A percentile compares a stretch with the other conserved stretches of the same genome.
Conservation (phyloP, 2,329 filamentous ascomycete species). For the Cercospora brassicicola region DNA sequence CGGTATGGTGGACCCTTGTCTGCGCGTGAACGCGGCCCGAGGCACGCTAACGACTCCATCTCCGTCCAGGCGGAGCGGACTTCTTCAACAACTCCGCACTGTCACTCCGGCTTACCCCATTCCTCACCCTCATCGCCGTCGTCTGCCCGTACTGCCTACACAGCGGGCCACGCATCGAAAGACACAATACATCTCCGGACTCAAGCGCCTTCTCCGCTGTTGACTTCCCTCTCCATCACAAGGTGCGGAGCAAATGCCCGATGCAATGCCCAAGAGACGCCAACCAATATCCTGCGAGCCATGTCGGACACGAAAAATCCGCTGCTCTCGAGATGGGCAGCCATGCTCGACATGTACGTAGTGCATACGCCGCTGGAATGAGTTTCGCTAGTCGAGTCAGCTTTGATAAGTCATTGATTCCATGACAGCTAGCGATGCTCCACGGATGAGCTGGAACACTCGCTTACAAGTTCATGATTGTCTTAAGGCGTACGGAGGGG, state of each 20-base stretch:
- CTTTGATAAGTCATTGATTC: background rate
- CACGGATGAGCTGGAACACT: background rate
- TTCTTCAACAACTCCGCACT: background rate
- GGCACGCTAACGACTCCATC: background rate
- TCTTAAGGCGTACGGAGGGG: background rate
- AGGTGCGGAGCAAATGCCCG: background rate
- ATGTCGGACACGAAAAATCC: slow-evolving; percentile 7
- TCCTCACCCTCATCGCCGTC: background rate
- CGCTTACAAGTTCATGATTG: background rate
- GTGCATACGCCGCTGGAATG: background rate
- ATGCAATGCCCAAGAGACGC: background rate
- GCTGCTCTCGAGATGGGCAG: slow-evolving; percentile 5
- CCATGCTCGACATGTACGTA: slow-evolving; percentile 5
- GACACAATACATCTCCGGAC: background rate
- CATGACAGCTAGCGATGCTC: background rate
- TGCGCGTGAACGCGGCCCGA: background rate
- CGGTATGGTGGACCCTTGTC: background rate
- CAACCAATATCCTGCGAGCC: slow-evolving; percentile 9
- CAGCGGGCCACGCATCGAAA: background rate
- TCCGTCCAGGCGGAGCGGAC: background rate
- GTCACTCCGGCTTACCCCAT: background rate
- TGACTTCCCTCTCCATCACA: background rate
- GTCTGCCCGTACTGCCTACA: background rate
- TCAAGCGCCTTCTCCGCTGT: background rate
- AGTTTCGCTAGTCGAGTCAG: background rate